A percentile compares a stretch with the other conserved stretches of the same genome.
Conservation (phyloP, 169 alveolate genomes). For the Cyclospora cayetanensis region DNA sequence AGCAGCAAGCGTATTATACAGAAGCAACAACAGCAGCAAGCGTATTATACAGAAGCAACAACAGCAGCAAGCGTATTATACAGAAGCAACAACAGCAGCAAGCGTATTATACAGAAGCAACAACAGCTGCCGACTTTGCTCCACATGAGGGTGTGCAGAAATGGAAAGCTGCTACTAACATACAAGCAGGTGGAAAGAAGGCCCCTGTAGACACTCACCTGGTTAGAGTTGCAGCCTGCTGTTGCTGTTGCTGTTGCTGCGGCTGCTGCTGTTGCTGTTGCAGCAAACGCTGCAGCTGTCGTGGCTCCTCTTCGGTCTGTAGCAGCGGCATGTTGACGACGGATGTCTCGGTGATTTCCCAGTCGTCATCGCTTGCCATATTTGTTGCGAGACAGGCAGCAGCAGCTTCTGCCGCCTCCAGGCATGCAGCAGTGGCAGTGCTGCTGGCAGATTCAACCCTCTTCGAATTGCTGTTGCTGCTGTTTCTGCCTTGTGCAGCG, state of each 20-base stretch:
- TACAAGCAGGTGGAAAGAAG: neutral
- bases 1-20: no score
- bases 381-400: constrained; percentile 10
- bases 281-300: constrained; percentile 34
- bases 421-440: neutral
- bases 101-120: no score
- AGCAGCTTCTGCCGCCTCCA: constrained; percentile 30
- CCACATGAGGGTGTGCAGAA: no score
- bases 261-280: constrained; percentile 35
- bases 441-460: neutral
- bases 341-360: constrained; percentile 1
- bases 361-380: constrained; percentile 33
- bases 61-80: no score
- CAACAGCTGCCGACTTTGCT: no score
- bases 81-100: no score
- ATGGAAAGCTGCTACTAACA: no score
- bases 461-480: neutral
- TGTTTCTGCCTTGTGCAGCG: neutral
- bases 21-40: no score
- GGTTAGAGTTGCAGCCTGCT: neutral
- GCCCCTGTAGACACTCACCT: neutral
- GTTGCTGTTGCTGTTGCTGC: constrained; percentile 30
- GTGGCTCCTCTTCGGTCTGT: constrained; percentile 10
- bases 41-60: no score
- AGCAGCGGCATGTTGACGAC: neutral